phyloP scores from a whole-genome alignment of 345 rosid genomes.

The Salix dunnii region DNA sequence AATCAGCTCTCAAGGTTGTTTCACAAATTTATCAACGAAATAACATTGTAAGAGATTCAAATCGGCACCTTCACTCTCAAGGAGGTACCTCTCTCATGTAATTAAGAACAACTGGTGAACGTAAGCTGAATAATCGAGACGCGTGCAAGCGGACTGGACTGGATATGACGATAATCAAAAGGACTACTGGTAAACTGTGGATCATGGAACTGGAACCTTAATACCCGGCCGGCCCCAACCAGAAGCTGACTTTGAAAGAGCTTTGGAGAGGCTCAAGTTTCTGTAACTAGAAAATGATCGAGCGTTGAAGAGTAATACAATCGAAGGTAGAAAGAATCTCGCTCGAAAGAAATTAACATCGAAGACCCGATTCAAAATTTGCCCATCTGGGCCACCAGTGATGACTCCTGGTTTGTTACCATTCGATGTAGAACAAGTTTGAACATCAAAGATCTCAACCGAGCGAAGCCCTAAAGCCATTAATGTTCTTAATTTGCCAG shows the following conservation, averaged over 20 bases:
- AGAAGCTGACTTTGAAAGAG: neutral
- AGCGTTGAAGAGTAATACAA: neutral
- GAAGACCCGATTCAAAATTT: neutral
- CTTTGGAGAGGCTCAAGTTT: neutral
- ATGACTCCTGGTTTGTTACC: neutral
- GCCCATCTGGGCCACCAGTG: neutral
- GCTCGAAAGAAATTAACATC: neutral
- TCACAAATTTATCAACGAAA: conserved; percentile 32
- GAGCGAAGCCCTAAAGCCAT: neutral
- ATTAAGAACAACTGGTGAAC: conserved; percentile 37
- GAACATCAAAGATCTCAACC: neutral
- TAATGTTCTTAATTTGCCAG: neutral
- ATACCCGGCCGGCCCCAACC: neutral
- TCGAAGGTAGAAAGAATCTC: neutral
- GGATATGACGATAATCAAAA: neutral
- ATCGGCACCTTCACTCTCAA: conserved; percentile 46
- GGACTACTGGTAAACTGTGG: conserved; percentile 37
- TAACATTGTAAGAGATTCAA: conserved; percentile 44
- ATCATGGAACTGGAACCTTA: neutral
- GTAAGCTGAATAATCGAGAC: too few relatives aligned
- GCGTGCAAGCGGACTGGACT: too few relatives aligned
- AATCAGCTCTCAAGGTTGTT: conserved; percentile 39
- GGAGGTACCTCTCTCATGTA: conserved; percentile 40
- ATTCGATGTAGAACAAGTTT: neutral
- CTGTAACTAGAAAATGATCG: neutral